Evolutionary conservation across 768 basidiomycete species (phyloP).

Genomic region (Gautieria morchelliformis): DNA sequence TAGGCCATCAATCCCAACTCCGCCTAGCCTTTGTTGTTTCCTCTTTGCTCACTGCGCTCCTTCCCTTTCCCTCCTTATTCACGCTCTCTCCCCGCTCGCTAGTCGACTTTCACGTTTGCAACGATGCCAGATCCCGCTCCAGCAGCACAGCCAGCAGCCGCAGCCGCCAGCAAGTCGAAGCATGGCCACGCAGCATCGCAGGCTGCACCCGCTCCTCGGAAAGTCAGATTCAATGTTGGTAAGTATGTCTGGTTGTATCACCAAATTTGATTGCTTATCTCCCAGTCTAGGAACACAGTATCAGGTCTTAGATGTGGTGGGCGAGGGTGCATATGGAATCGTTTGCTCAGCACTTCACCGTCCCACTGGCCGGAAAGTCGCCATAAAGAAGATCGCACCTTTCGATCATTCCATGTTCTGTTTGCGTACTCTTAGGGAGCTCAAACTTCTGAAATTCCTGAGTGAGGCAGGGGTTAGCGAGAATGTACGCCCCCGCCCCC

Average conservation of each 20-base stretch:
- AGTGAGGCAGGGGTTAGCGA: conserved; percentile 55
- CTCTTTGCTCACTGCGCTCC: not conserved
- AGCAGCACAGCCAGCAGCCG: conserved; percentile 1
- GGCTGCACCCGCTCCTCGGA: conserved; percentile 52
- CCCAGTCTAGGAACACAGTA: conserved; percentile 30
- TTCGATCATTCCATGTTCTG: conserved; percentile 97
- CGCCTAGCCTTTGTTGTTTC: not conserved
- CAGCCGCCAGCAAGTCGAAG: conserved; percentile 13
- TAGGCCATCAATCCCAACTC: not conserved
- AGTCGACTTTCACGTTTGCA: conserved; percentile 6
- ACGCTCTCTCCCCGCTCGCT: conserved; percentile 6
- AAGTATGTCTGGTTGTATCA: conserved; percentile 9
- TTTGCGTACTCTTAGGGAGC: conserved; percentile 74
- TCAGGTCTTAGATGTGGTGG: conserved; percentile 73
- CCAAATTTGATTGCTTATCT: not conserved
- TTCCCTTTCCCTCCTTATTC: not conserved
- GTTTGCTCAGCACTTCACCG: conserved; percentile 79
- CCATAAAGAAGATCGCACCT: conserved; percentile 93
- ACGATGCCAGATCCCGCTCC: conserved; percentile 5
- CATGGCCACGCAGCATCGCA: conserved; percentile 37
- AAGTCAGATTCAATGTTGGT: conserved; percentile 87
- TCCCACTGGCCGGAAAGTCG: conserved; percentile 75
- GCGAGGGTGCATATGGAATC: conserved; percentile 93
- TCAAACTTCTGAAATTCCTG: conserved; percentile 87
- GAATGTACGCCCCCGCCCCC: conserved; percentile 46